Percentiles rank a stretch among this genome's conserved stretches.
phyloP scores from a whole-genome alignment of 192 early-diverging fungal species.

The Powellomyces hirtus region DNA sequence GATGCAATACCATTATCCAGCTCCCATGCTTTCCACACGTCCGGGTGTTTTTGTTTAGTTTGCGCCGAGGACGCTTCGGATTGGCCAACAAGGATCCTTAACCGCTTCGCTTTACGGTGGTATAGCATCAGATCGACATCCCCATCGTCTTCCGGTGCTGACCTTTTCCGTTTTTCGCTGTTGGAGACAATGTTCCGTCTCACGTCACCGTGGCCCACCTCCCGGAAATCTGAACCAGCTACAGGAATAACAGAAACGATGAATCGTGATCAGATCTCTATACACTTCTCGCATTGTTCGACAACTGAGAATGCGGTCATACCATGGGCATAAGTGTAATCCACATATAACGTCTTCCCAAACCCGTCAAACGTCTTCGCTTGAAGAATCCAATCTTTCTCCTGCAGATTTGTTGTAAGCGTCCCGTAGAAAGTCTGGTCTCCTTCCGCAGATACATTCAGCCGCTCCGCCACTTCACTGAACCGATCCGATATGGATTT shows the following conservation, averaged over 20 bases:
- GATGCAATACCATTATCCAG: neutral
- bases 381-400: conserved; percentile 10
- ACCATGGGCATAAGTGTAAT: conserved; percentile 5
- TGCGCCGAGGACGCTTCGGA: too few species aligned
- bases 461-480: neutral
- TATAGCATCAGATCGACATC: conserved; percentile 2
- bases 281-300: neutral
- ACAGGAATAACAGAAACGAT: neutral
- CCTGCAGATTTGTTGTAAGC: neutral
- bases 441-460: neutral
- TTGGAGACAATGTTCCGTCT: neutral
- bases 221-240: conserved; percentile 2
- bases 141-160: neutral
- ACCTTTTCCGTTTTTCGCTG: neutral
- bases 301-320: neutral
- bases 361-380: conserved; percentile 8
- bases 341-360: conserved; percentile 1
- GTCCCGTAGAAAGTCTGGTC: neutral
- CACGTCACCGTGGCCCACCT: conserved; percentile 8
- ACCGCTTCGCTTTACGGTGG: neutral
- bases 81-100: neutral
- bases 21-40: neutral
- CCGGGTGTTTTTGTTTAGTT: too few species aligned
- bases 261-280: neutral
- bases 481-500: neutral